Evolutionary conservation across 78 protist species (phyloP), one percentile per base, ranked within the genome.

Genomic region (Diacronema lutheri): DNA sequence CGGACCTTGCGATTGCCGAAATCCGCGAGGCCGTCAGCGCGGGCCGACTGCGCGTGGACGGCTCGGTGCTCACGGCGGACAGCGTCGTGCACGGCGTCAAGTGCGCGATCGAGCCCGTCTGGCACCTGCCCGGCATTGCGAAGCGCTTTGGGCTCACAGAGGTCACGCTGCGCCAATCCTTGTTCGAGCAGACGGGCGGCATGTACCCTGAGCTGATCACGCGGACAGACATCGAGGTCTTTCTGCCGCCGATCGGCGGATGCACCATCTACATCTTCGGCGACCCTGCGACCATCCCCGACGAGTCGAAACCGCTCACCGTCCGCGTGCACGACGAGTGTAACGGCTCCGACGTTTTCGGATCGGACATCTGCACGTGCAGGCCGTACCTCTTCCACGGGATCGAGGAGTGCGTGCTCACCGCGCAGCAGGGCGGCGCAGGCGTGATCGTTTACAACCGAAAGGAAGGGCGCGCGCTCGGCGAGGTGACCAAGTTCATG

Each of bases 291-390:
- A 23, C 55, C 77, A 21, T 62, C 77, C 86, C 62, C 9, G 82
- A 87, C 81, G 31, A 33, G 14, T 31, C 69, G 23, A 71, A 60
- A 78, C 40, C 25, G 56, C 73, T 83, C 78, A 50, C 81, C 55
- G 77, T 78, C 41, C 85, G 90, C 46, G 84, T 87, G 57, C 90
- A 87, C 62, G 90, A 87, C 50, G 90, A 87, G 82, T 87, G 90
- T 81, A 87, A 87, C 81, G 90, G 90, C 44, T 87, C 90, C 14
- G 90, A 87, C 38, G 90, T 87, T 46, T 87, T 87, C 44, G 90
- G 90, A 44, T 81, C 90, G 13, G 90, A 87, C 37, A 87, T 87
- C 69, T 87, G 90, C 82, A 87, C 90, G 37, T 74, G 84, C 84
- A 41, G 90, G 20, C 90, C 90, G 29, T 87, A 87, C 62, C 73